Evolutionary conservation across 2,329 filamentous ascomycete species (phyloP).

Genomic region (Epichloe sylvatica): DNA sequence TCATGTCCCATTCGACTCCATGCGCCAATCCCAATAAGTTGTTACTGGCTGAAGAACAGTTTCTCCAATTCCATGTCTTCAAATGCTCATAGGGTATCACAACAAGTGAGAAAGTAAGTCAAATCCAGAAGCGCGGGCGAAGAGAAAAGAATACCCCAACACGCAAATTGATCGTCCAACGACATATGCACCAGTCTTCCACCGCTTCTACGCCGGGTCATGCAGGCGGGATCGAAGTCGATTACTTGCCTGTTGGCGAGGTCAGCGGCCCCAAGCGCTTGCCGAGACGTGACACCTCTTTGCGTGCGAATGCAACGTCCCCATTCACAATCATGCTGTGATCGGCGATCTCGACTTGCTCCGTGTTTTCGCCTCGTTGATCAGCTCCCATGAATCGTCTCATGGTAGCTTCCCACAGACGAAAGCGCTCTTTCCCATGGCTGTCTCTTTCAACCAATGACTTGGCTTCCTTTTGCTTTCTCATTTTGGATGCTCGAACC

Average conservation of each 20-base stretch:
- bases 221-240: not conserved
- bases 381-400: slow-evolving; percentile 33
- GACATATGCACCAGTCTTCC: not conserved
- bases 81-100: not conserved
- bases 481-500: slow-evolving; percentile 48
- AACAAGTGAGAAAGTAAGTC: not conserved
- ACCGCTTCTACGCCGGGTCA: not conserved
- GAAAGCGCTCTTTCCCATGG: slow-evolving; percentile 40
- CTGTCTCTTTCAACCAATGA: slow-evolving; percentile 38
- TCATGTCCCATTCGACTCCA: not conserved
- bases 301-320: slow-evolving; percentile 37
- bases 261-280: slow-evolving; percentile 22
- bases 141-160: not conserved
- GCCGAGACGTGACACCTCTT: slow-evolving; percentile 35
- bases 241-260: not conserved
- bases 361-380: slow-evolving; percentile 18
- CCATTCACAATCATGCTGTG: slow-evolving; percentile 53
- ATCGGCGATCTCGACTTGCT: slow-evolving; percentile 40
- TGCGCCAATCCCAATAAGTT: not conserved
- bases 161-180: not conserved
- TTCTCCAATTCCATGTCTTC: not conserved
- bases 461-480: slow-evolving; percentile 50
- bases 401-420: slow-evolving; percentile 49
- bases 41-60: not conserved
- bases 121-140: not conserved